Evolutionary conservation across 495 filamentous ascomycete species (phyloP).

Genomic region (Neurospora sp.): DNA sequence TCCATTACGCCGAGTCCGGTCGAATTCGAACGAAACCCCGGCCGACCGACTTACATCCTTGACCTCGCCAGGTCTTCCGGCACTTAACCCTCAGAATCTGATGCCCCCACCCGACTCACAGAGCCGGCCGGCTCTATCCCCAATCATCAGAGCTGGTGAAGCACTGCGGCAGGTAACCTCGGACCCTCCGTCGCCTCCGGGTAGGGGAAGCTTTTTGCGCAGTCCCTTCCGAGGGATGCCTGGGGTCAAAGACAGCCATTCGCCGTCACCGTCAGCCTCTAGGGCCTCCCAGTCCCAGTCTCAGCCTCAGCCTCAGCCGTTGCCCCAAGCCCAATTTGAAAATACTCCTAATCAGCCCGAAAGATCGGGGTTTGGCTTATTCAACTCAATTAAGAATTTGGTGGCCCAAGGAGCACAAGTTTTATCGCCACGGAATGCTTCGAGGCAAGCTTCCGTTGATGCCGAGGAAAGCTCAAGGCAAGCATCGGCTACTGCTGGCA

Average conservation of each 20-base stretch:
- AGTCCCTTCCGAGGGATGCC: conserved; percentile 40
- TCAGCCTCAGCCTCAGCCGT: background rate
- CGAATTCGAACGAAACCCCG: conserved; percentile 21
- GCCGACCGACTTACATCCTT: conserved; percentile 15
- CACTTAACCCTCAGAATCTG: conserved; percentile 1
- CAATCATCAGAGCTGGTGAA: conserved; percentile 41
- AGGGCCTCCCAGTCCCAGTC: background rate
- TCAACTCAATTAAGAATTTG: conserved; percentile 16
- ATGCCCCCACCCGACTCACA: conserved; percentile 15
- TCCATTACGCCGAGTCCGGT: conserved; percentile 7
- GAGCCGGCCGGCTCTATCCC: conserved; percentile 35
- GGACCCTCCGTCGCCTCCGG: conserved; percentile 38
- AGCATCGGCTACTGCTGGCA: background rate
- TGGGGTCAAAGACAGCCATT: conserved; percentile 22
- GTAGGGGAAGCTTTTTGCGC: conserved; percentile 30
- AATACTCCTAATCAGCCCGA: background rate
- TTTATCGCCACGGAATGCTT: conserved; percentile 13
- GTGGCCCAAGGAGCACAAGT: conserved; percentile 18
- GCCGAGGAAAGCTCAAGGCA: background rate
- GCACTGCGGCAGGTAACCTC: conserved; percentile 42
- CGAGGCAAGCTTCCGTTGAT: background rate
- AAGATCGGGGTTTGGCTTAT: conserved; percentile 16
- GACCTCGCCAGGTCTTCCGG: conserved; percentile 4
- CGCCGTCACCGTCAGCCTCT: conserved; percentile 10
- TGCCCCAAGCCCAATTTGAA: background rate